These are phyloP conservation scores for Paecilomyces fulvus DNA, from an alignment of 2,329 filamentous ascomycete genomes.

Conservation along the genomic window DNA sequence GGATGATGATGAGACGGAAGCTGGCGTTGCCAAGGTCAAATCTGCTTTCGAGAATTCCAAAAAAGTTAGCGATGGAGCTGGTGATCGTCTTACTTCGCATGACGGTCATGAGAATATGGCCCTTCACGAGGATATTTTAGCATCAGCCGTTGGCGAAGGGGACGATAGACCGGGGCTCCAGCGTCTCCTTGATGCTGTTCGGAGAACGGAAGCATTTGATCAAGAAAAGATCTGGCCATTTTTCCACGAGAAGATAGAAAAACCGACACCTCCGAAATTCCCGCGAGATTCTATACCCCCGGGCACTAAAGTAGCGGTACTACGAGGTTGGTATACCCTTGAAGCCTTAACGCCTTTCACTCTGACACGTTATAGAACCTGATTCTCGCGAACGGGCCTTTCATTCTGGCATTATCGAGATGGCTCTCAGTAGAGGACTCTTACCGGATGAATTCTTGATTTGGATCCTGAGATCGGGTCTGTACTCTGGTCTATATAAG, in stretches of 20 bases:
- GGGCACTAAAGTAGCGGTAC: conserved; percentile 19
- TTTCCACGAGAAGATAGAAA: conserved; percentile 34
- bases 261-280: conserved; percentile 21
- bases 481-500: conserved; percentile 4
- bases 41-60: conserved; percentile 19
- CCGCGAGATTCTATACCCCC: conserved; percentile 23
- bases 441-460: conserved; percentile 57
- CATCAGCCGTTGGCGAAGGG: conserved; percentile 36
- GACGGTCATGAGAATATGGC: conserved; percentile 4
- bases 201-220: conserved; percentile 52
- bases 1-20: conserved; percentile 52
- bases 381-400: conserved; percentile 51
- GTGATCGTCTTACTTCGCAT: conserved; percentile 3
- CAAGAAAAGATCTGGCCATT: conserved; percentile 50
- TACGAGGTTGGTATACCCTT: conserved; percentile 22
- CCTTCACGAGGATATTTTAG: conserved; percentile 33
- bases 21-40: conserved; percentile 36
- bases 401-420: conserved; percentile 53
- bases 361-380: conserved; percentile 30
- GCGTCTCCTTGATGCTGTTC: conserved; percentile 49
- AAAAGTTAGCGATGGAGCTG: conserved; percentile 5
- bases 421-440: conserved; percentile 38
- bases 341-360: background rate
- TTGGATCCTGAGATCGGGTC: conserved; percentile 48
- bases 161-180: conserved; percentile 32